phyloP scores from a whole-genome alignment of 352 stramenopile species.

The Globisporangium apiculatum region DNA sequence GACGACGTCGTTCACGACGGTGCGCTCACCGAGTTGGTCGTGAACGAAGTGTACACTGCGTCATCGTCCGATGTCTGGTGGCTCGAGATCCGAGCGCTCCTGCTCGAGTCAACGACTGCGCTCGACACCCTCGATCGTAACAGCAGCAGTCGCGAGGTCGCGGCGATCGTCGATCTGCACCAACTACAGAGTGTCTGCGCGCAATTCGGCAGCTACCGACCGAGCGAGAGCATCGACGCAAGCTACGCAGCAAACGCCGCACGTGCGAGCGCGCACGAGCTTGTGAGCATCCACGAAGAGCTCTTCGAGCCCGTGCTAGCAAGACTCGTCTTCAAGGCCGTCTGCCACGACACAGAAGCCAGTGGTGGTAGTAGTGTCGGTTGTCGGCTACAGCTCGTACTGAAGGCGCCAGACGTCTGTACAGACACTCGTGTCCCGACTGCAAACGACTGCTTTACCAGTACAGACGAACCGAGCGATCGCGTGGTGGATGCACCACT shows the following conservation, averaged over 20 bases:
- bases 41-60: conserved; percentile 47
- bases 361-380: neutral
- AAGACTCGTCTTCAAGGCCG: conserved; percentile 14
- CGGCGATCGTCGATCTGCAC: conserved; percentile 29
- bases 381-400: conserved; percentile 25
- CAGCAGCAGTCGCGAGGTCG: conserved; percentile 1
- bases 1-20: neutral
- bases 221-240: conserved; percentile 25
- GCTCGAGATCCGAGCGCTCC: conserved; percentile 38
- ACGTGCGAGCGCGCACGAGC: conserved; percentile 13
- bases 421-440: too few relatives aligned
- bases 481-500: too few relatives aligned
- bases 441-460: too few relatives aligned
- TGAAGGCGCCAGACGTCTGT: conserved; percentile 12
- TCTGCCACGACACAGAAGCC: neutral
- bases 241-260: neutral
- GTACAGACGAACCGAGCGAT: too few relatives aligned
- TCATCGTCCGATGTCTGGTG: conserved; percentile 55
- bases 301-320: conserved; percentile 40
- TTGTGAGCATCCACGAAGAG: conserved; percentile 48
- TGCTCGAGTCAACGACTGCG: conserved; percentile 12
- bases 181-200: conserved; percentile 25
- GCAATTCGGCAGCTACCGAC: conserved; percentile 44
- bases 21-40: conserved; percentile 28
- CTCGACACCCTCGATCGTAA: conserved; percentile 1